Base-by-base conservation (phyloP, 2,329 filamentous ascomycete genomes). In the Alternaria postmessia region DNA sequence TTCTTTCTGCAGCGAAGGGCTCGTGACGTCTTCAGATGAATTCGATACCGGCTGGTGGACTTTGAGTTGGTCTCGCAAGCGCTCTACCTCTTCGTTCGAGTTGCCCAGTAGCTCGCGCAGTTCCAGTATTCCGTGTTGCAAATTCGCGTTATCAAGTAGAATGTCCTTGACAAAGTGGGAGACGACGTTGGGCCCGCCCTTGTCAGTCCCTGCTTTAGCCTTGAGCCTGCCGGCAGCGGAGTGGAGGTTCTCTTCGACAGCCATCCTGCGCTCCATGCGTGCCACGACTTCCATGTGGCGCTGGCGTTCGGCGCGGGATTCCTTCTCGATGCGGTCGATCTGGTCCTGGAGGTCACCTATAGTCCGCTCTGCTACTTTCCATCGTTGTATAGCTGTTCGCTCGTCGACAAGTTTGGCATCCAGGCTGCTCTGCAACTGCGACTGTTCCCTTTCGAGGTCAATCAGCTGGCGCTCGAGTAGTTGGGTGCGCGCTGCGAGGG, bases 91-190 rank as follows among this genome's bases (percentile, higher is more conserved):
- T 70, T 97, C 92, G 72, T 98, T 96, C 3, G 94, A 97, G 75
- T 88, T 93, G 71, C 93, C 86, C 22, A 99, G 84, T 88, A 99
- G 89, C 75, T 97, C 94, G 18, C 94, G 87, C 48, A 99, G 81
- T 80, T 99, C 95, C 53, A 94, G 88, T 61, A 98, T 96, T 16
- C 93, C 93, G 64, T 95, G 86, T 77, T 99, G 95, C 44, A 99
- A 82, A 69, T 93, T 97, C 9, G 94, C 93, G 74, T 99, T 99
- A 77, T 99, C 95, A 72, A 96, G 90, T 18, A 99, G 83, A 57
- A 99, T 91, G 76, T 98, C 95, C 68, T 94, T 93, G 57, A 99
- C 95, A 70, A 99, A 98, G 74, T 96, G 92, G 20, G 92, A 94
- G n/a, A 98, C 92, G 38, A 96, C 92, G 59, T 84, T 89, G 62